Conservation (phyloP, 2,329 filamentous ascomycete genomes). For the Epichloe elymi region DNA sequence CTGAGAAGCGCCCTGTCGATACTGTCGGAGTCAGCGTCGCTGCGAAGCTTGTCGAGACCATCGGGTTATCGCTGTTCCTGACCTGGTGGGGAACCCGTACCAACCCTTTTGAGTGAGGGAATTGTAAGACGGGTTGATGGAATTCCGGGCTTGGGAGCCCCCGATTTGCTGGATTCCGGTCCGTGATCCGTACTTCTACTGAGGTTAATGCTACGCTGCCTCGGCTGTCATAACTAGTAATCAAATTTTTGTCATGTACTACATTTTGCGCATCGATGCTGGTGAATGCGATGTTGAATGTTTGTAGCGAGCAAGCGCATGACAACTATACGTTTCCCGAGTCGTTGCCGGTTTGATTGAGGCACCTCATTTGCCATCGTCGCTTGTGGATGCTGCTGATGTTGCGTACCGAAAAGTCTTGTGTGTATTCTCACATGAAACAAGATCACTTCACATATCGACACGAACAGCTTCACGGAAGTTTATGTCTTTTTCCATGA, state of each 20-base stretch:
- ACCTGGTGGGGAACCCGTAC: constrained; percentile 97
- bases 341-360: too few species aligned
- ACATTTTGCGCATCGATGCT: not conserved
- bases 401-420: too few species aligned
- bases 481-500: not conserved
- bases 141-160: not conserved
- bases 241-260: not conserved
- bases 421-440: too few species aligned
- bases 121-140: not conserved
- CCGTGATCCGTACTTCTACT: not conserved
- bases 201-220: not conserved
- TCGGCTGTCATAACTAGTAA: constrained; percentile 2
- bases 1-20: constrained; percentile 85
- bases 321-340: too few species aligned
- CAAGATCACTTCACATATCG: too few species aligned
- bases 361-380: too few species aligned
- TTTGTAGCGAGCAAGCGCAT: too few species aligned
- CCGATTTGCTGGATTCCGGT: not conserved
- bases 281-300: not conserved
- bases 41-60: constrained; percentile 80
- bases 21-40: constrained; percentile 75
- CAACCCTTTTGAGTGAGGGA: constrained; percentile 67
- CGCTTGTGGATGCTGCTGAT: too few species aligned
- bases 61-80: constrained; percentile 81
- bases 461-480: not conserved